Evolutionary conservation across 1,139 yeast genomes (phyloP).

Genomic region (Candida buenavistaensis): DNA sequence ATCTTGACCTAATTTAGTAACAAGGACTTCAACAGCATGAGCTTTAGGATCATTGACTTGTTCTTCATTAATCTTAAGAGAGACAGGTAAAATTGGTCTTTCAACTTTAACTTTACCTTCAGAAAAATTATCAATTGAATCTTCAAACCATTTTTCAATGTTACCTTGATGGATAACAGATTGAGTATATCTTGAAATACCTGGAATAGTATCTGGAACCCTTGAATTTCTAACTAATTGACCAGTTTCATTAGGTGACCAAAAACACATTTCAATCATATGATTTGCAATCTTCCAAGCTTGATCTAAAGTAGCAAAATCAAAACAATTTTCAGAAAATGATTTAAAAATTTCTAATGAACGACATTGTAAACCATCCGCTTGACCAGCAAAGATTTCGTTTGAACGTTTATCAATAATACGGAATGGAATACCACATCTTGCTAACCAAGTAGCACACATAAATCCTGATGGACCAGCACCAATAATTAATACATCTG

Average conservation of each 20-base stretch:
- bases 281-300: slow-evolving; percentile 27
- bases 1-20: slow-evolving; percentile 6
- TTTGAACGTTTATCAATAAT: slow-evolving; percentile 29
- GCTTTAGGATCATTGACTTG: slow-evolving; percentile 19
- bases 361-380: slow-evolving; percentile 29
- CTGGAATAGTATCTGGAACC: slow-evolving; percentile 27
- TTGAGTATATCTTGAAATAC: slow-evolving; percentile 30
- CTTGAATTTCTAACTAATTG: slow-evolving; percentile 21
- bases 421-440: slow-evolving; percentile 29
- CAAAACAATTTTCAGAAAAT: slow-evolving; percentile 18
- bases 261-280: slow-evolving; percentile 24
- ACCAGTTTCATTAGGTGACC: slow-evolving; percentile 21
- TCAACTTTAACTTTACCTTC: slow-evolving; percentile 21
- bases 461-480: slow-evolving; percentile 37
- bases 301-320: slow-evolving; percentile 23
- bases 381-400: slow-evolving; percentile 30
- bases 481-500: slow-evolving; percentile 33
- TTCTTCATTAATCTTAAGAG: slow-evolving; percentile 21
- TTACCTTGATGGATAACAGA: slow-evolving; percentile 31
- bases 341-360: slow-evolving; percentile 30
- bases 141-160: slow-evolving; percentile 26
- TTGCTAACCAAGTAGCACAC: slow-evolving; percentile 28
- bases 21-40: slow-evolving; percentile 26
- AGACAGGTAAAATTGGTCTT: slow-evolving; percentile 25
- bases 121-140: slow-evolving; percentile 24